These are phyloP conservation scores for Pseudoturritis turrita DNA, from an alignment of 345 rosid species.

Conservation along the genomic window DNA sequence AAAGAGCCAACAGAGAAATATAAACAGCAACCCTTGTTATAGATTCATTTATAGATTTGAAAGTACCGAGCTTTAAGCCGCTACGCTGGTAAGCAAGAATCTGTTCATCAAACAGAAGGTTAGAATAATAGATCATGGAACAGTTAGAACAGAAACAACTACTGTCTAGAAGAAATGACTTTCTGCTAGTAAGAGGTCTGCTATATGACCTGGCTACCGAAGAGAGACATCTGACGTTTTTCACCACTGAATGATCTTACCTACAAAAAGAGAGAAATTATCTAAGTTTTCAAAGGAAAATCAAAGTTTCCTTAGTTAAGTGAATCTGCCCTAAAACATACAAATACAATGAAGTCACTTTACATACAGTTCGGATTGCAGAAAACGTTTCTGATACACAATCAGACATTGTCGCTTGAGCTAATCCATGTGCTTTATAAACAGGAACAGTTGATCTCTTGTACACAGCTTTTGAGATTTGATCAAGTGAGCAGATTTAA, in stretches of 20 bases:
- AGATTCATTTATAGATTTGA: constrained; percentile 87
- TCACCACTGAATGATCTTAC: constrained; percentile 99
- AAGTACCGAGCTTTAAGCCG: constrained; percentile 89
- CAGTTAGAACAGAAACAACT: not conserved
- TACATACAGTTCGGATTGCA: constrained; percentile 93
- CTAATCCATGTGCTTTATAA: constrained; percentile 80
- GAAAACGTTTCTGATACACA: constrained; percentile 90
- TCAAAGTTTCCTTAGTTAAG: not conserved
- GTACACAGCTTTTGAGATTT: constrained; percentile 51
- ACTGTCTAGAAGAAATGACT: not conserved
- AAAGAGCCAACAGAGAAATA: constrained; percentile 76
- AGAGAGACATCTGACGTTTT: constrained; percentile 80
- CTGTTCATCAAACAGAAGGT: constrained; percentile 42
- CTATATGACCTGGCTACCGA: constrained; percentile 66
- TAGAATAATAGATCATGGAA: constrained; percentile 6
- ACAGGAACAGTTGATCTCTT: constrained; percentile 86
- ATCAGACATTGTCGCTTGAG: constrained; percentile 92
- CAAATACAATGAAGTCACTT: constrained; percentile 22
- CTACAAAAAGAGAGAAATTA: constrained; percentile 35
- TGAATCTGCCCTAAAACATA: not conserved
- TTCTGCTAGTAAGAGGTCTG: not conserved
- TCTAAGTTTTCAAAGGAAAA: constrained; percentile 5
- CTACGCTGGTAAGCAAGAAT: constrained; percentile 77
- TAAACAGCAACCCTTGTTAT: constrained; percentile 90
- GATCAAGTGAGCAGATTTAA: constrained; percentile 15